Base-by-base conservation (phyloP, 441 rosid genomes). In the Corymbia citriodora region DNA sequence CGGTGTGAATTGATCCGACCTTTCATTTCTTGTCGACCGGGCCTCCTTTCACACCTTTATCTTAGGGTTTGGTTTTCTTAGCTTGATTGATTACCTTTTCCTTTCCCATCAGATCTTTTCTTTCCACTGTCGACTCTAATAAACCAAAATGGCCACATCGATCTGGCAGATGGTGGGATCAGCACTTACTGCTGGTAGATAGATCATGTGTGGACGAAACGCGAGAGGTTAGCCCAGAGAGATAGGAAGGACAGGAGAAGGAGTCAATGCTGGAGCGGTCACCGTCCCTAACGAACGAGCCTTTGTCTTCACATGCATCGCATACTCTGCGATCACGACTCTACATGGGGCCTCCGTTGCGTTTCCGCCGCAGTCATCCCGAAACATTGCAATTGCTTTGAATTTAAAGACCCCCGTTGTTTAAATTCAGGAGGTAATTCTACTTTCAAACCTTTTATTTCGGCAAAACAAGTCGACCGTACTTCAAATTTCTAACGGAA, bases 381-480 rank as follows among this genome's bases (percentile, higher is more conserved):
- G 17, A 13, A 40, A 23, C 85, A 1, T 40, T 16, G 29, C 1
- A 74, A 11, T 2, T 21, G 29, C 50, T 36, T 19, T 6, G 13
- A 21, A 74, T 74, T 40, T 74, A 50, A 40, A 3, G 27, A 2
- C 48, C 14, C 82, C 19, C 82, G 15, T 72, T n/a, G 15, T 72
- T n/a, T 72, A 29, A 29, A 63, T 29, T 29, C 9, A 7, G 70
- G 70, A 63, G 70, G 15, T 48, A 72, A 72, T 72, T 72, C 49
- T 72, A 36, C 11, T 36, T 10, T 72, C 45, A 11, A n/a, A 36
- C 27, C 8, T 3, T 33, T 36, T 36, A 9, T 72, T 72, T 72
- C 0, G 10, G 15, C 49, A 5, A 40, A 19, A 36, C 82, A 72
- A 36, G 49, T 18, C 72, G 9, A 0, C 15, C 2, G 2, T 2